Evolutionary conservation across 306 rosid species (phyloP).

Genomic region (Quercus variabilis): DNA sequence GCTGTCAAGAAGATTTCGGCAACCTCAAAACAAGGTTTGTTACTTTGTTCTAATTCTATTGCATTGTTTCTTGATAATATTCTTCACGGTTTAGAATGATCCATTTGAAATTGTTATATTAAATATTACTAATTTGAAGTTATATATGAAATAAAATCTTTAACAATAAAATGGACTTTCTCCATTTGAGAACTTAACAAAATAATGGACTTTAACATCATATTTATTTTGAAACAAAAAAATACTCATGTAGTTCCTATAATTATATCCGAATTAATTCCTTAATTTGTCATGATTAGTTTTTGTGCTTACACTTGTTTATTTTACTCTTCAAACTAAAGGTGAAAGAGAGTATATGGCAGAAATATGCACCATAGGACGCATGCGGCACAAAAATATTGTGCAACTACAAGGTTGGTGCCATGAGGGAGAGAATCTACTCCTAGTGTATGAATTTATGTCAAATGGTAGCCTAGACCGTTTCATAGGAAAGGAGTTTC

Average conservation of each 20-base stretch:
- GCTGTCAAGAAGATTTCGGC: slow-evolving; percentile 60
- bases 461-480: slow-evolving; percentile 55
- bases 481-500: slow-evolving; percentile 37
- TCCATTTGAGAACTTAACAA: too few species aligned
- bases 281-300: not conserved
- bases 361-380: slow-evolving; percentile 61
- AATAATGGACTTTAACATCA: not conserved
- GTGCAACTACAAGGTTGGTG: slow-evolving; percentile 64
- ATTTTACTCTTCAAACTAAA: slow-evolving; percentile 5
- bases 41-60: not conserved
- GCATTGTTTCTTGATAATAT: too few species aligned
- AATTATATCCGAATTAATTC: too few species aligned
- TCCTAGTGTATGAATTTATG: slow-evolving; percentile 56
- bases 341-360: slow-evolving; percentile 65
- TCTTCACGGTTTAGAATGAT: too few species aligned
- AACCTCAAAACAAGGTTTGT: slow-evolving; percentile 56
- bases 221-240: not conserved
- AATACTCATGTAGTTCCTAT: too few species aligned
- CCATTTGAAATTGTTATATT: too few species aligned
- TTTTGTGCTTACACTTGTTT: not conserved
- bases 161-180: not conserved
- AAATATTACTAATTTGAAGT: too few species aligned
- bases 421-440: slow-evolving; percentile 31
- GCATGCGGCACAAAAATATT: slow-evolving; percentile 55
- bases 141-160: too few species aligned